Conservation (phyloP, 202 grass and related monocot species). For the Brachypodium distachyon region DNA sequence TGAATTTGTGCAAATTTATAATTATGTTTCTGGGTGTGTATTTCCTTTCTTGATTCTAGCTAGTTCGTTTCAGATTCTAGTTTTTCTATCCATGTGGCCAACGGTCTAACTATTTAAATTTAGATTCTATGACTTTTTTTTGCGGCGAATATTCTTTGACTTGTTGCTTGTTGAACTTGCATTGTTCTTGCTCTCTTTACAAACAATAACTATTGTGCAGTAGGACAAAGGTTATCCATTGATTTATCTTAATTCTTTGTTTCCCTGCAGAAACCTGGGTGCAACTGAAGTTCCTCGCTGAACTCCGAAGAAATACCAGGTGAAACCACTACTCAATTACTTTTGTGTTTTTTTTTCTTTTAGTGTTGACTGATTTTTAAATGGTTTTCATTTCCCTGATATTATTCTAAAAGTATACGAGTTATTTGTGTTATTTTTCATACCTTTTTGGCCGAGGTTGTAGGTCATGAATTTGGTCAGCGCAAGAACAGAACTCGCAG, state of each 20-base stretch:
- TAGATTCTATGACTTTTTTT: not conserved
- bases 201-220: not conserved
- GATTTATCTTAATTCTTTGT: not conserved
- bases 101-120: not conserved
- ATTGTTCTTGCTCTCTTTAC: not conserved
- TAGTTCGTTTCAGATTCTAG: not conserved
- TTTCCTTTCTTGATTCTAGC: not conserved
- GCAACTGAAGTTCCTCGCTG: constrained; percentile 27
- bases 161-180: not conserved
- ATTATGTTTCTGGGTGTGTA: not conserved
- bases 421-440: not conserved
- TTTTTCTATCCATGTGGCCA: not conserved
- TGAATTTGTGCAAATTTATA: not conserved
- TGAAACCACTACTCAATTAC: constrained; percentile 15
- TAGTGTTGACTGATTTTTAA: not conserved
- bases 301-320: constrained; percentile 36
- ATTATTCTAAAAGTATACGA: not conserved
- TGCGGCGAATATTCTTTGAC: too few species aligned
- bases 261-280: constrained; percentile 20
- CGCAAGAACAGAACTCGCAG: constrained; percentile 58
- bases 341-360: constrained; percentile 9
- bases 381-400: not conserved
- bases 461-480: constrained; percentile 33
- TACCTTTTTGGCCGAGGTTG: constrained; percentile 25
- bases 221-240: not conserved